Evolutionary conservation across 1,139 yeast species (phyloP).

Genomic region (Yamadazyma triangularis): DNA sequence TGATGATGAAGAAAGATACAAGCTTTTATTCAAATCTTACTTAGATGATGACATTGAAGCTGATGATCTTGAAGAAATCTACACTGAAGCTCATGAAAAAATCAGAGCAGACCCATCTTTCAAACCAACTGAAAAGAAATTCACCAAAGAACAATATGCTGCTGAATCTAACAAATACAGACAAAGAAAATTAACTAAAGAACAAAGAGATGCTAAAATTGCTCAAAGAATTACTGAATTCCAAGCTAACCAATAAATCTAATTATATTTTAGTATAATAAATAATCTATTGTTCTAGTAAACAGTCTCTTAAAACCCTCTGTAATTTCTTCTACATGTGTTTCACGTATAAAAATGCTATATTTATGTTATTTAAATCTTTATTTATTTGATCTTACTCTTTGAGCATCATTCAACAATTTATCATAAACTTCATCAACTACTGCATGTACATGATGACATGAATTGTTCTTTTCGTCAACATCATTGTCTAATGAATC

Average conservation of each 20-base stretch:
- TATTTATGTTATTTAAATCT: too few species aligned
- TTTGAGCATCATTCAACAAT: conserved; percentile 59
- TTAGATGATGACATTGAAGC: conserved; percentile 96
- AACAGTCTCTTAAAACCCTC: too few species aligned
- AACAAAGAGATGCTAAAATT: conserved; percentile 85
- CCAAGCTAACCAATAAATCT: conserved; percentile 49
- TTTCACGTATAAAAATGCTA: too few species aligned
- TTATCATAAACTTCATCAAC: conserved; percentile 71
- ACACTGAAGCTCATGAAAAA: conserved; percentile 89
- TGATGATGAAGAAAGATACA: conserved; percentile 99
- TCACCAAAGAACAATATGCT: conserved; percentile 97
- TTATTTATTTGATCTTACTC: conserved; percentile 47
- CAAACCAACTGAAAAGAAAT: conserved; percentile 90
- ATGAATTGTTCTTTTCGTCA: conserved; percentile 10
- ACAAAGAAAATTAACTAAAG: conserved; percentile 83
- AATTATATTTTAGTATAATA: conserved; percentile 1
- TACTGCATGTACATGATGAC: conserved; percentile 27
- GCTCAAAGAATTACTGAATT: conserved; percentile 90
- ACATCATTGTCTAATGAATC: conserved; percentile 21
- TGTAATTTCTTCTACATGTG: too few species aligned
- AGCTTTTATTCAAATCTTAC: conserved; percentile 94
- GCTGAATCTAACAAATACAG: conserved; percentile 93
- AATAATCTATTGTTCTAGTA: conserved; percentile 1
- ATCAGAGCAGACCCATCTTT: conserved; percentile 95
- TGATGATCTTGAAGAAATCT: conserved; percentile 93